Percentiles rank a stretch among this genome's conserved stretches.
Conservation (phyloP, 116 monocot genomes). For the Cymodocea nodosa region DNA sequence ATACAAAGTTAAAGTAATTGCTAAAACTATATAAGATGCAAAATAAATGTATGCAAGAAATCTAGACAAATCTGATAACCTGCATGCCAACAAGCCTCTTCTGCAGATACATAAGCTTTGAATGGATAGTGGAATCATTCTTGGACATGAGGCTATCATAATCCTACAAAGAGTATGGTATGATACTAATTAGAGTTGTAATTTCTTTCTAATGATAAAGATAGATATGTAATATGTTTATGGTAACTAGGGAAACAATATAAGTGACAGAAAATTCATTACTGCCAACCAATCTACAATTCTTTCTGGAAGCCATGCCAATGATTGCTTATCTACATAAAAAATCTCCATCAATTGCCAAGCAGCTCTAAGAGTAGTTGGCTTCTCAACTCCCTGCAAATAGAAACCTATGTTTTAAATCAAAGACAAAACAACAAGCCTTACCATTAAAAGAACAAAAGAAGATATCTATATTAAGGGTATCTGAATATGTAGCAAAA, state of each 20-base stretch:
- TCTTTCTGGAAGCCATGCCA: constrained; percentile 69
- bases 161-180: constrained; percentile 27
- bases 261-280: constrained; percentile 26
- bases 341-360: constrained; percentile 86
- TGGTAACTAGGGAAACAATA: too few relatives aligned
- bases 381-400: constrained; percentile 30
- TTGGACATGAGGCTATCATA: constrained; percentile 63
- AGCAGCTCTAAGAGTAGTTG: constrained; percentile 66
- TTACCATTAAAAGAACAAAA: not conserved
- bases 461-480: not conserved
- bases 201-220: not conserved
- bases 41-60: not conserved
- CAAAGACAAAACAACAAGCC: not conserved
- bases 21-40: not conserved
- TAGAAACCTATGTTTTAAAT: not conserved
- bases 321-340: constrained; percentile 71
- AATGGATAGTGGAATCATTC: constrained; percentile 30
- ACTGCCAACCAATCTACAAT: constrained; percentile 98
- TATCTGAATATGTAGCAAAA: not conserved
- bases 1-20: not conserved
- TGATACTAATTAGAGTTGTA: not conserved
- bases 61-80: constrained; percentile 21
- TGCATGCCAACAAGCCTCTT: constrained; percentile 65
- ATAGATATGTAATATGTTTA: not conserved
- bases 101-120: constrained; percentile 53